Conservation (phyloP, 73 alveolate genomes). For the Durusdinium trenchii region DNA sequence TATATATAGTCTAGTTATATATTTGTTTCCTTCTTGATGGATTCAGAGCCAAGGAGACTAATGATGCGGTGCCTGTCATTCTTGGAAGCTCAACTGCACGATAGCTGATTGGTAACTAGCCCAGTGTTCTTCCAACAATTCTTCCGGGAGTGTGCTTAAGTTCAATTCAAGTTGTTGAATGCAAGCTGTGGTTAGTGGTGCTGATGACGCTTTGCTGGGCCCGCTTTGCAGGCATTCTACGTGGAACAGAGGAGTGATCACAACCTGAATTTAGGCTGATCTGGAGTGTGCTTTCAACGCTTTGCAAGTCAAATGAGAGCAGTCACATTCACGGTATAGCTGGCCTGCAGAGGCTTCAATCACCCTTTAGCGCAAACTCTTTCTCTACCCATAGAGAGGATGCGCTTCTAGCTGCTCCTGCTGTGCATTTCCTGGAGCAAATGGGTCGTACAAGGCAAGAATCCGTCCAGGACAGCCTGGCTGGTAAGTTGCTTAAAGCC, state of each 20-base stretch:
- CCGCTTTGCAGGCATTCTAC: not conserved
- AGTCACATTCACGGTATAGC: not conserved
- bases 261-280: not conserved
- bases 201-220: not conserved
- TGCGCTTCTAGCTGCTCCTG: slow-evolving; percentile 18
- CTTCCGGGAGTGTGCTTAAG: not conserved
- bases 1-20: not conserved
- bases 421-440: slow-evolving; percentile 32
- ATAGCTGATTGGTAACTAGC: not conserved
- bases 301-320: no score
- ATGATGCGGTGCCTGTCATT: slow-evolving; percentile 26
- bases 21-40: not conserved
- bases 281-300: not conserved
- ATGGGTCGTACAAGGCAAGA: not conserved
- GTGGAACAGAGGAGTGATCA: slow-evolving; percentile 22
- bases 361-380: not conserved
- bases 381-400: not conserved
- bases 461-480: no score
- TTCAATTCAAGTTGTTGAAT: not conserved
- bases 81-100: slow-evolving; percentile 4
- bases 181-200: not conserved
- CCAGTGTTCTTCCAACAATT: not conserved
- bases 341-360: not conserved
- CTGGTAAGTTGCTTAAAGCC: slow-evolving; percentile 17
- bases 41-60: not conserved